Evolutionary conservation across 2,329 filamentous ascomycete species (phyloP).

Genomic region (Cladophialophora immunda): DNA sequence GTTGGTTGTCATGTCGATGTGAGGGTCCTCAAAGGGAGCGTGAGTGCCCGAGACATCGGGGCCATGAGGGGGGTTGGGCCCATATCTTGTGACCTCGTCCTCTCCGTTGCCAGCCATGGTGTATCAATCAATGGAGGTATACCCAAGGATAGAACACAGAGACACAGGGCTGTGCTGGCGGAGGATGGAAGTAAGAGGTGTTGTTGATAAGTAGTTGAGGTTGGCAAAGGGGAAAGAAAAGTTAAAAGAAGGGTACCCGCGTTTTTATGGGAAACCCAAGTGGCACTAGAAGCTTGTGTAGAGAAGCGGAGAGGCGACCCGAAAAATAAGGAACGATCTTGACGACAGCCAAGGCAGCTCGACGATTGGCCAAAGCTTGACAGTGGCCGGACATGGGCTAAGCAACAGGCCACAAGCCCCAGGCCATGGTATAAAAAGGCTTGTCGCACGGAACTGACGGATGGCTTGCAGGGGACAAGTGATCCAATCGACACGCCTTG

Average conservation of each 20-base stretch:
- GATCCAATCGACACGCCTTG: slow-evolving; percentile 8
- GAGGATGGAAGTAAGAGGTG: background rate
- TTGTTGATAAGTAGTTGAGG: background rate
- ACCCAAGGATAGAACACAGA: slow-evolving; percentile 3
- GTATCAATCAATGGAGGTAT: slow-evolving; percentile 8
- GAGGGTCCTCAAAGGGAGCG: slow-evolving; percentile 49
- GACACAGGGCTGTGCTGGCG: background rate
- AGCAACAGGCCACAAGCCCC: slow-evolving; percentile 17
- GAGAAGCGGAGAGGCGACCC: slow-evolving; percentile 8
- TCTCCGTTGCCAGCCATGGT: slow-evolving; percentile 30
- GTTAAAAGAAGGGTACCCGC: background rate
- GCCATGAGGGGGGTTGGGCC: slow-evolving; percentile 53
- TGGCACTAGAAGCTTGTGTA: slow-evolving; percentile 14
- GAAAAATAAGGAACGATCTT: slow-evolving; percentile 27
- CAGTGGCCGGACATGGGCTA: slow-evolving; percentile 11
- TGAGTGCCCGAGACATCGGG: slow-evolving; percentile 57
- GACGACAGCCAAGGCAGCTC: slow-evolving; percentile 27
- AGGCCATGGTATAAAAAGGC: slow-evolving; percentile 30
- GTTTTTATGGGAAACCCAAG: slow-evolving; percentile 14
- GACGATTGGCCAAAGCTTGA: slow-evolving; percentile 21
- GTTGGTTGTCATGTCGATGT: slow-evolving; percentile 62
- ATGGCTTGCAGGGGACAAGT: slow-evolving; percentile 12
- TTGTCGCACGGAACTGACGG: slow-evolving; percentile 31
- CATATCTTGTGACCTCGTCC: slow-evolving; percentile 32
- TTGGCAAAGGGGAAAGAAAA: background rate